These are phyloP conservation scores for Tephrocybe rancida DNA, from an alignment of 768 basidiomycete species.

Conservation along the genomic window DNA sequence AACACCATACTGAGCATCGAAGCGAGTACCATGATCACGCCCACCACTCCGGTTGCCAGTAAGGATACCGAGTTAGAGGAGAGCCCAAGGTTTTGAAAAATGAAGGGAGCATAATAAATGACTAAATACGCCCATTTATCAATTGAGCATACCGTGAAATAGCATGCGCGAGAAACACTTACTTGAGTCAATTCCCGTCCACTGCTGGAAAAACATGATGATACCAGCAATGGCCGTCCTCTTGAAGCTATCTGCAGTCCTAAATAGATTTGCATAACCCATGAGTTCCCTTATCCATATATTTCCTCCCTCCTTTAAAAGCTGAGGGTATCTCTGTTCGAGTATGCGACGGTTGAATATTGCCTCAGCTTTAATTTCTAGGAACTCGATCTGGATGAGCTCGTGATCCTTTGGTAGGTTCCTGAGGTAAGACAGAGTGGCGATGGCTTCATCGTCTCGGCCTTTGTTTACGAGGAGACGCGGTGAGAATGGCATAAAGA, in stretches of 20 bases:
- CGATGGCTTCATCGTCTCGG: constrained; percentile 34
- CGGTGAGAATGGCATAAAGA: constrained; percentile 43
- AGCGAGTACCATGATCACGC: constrained; percentile 29
- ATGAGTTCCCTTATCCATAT: constrained; percentile 16
- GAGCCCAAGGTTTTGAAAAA: constrained; percentile 42
- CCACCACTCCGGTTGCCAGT: constrained; percentile 42
- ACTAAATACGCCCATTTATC: constrained; percentile 3
- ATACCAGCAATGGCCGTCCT: constrained; percentile 16
- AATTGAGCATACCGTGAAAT: not conserved
- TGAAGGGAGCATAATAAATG: constrained; percentile 24
- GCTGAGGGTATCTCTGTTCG: constrained; percentile 23
- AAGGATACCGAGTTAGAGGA: constrained; percentile 40
- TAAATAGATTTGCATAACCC: constrained; percentile 18
- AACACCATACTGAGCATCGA: constrained; percentile 37
- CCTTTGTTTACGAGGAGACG: constrained; percentile 43
- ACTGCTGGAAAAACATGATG: constrained; percentile 21
- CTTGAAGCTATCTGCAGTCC: constrained; percentile 17
- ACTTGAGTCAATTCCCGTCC: constrained; percentile 28
- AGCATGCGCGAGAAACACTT: constrained; percentile 11
- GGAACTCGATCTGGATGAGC: constrained; percentile 36
- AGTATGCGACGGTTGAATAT: constrained; percentile 17
- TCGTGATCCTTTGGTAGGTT: constrained; percentile 30
- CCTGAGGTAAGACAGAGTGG: constrained; percentile 35
- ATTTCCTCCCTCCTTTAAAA: constrained; percentile 16
- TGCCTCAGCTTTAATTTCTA: constrained; percentile 31